Percentiles rank a stretch among this genome's conserved stretches.
Evolutionary conservation across 2,329 filamentous ascomycete genomes (phyloP).

Genomic region (Trichophyton benhamiae): DNA sequence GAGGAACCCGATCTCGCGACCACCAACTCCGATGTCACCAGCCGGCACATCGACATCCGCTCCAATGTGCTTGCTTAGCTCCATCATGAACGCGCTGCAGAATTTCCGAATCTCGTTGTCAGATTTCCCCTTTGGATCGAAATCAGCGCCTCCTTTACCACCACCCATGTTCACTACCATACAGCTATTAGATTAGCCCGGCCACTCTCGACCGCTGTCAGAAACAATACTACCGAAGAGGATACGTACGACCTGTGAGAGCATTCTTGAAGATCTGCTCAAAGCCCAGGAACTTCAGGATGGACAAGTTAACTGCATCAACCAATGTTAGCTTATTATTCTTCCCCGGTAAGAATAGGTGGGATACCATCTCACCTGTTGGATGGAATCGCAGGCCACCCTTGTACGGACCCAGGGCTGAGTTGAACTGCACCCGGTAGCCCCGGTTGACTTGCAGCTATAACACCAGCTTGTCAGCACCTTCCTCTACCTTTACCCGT

Average conservation of each 20-base stretch:
- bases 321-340: background rate
- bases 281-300: constrained; percentile 94
- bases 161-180: constrained; percentile 78
- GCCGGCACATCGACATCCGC: constrained; percentile 92
- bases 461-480: constrained; percentile 8
- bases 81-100: constrained; percentile 90
- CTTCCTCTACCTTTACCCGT: background rate
- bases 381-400: constrained; percentile 93
- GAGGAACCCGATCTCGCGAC: constrained; percentile 85
- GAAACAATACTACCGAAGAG: background rate
- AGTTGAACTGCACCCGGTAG: constrained; percentile 98
- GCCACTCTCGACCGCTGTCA: background rate
- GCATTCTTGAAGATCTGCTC: constrained; percentile 99
- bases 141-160: constrained; percentile 95
- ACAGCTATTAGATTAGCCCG: background rate
- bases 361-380: constrained; percentile 35
- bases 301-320: constrained; percentile 42
- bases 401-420: constrained; percentile 93
- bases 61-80: constrained; percentile 91
- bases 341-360: background rate
- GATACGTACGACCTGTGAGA: constrained; percentile 68
- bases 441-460: constrained; percentile 84
- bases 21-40: constrained; percentile 88
- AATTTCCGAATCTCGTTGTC: constrained; percentile 97
- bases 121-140: constrained; percentile 97